These are phyloP conservation scores for Fusarium pseudocircinatum DNA, from an alignment of 2,329 filamentous ascomycete genomes.

Conservation along the genomic window DNA sequence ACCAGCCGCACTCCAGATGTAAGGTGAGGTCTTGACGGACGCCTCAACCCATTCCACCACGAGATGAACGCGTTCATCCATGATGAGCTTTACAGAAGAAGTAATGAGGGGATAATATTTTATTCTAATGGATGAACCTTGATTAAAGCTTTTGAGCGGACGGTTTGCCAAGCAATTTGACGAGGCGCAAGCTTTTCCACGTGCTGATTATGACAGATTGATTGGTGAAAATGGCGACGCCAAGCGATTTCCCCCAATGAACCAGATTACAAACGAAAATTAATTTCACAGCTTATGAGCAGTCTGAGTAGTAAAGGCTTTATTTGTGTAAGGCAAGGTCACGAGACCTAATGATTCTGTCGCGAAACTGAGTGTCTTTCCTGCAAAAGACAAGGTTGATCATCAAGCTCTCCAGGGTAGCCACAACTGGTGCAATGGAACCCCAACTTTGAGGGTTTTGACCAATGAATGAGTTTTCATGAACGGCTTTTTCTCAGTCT, in stretches of 20 bases:
- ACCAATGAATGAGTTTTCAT: neutral
- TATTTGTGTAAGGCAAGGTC: neutral
- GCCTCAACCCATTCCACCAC: neutral
- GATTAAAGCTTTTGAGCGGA: too few species aligned
- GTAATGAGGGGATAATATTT: accelerated
- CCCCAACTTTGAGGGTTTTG: accelerated
- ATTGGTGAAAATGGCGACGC: neutral
- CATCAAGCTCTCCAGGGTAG: neutral
- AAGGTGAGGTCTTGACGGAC: neutral
- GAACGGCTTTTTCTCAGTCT: accelerated
- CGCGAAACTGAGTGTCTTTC: too few species aligned
- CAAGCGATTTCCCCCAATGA: neutral
- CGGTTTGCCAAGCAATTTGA: too few species aligned
- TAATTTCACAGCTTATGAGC: accelerated
- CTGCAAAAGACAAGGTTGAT: accelerated
- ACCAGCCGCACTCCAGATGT: constrained; percentile 1
- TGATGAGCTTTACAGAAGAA: neutral
- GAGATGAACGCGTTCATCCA: neutral
- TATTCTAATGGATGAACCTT: too few species aligned
- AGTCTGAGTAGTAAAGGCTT: accelerated
- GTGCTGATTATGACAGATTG: neutral
- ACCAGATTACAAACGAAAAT: accelerated
- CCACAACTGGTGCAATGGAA: too few species aligned
- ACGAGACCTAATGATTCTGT: neutral
- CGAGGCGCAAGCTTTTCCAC: neutral